phyloP scores from a whole-genome alignment of 192 early-diverging fungal genomes.

The Lobosporangium transversale region DNA sequence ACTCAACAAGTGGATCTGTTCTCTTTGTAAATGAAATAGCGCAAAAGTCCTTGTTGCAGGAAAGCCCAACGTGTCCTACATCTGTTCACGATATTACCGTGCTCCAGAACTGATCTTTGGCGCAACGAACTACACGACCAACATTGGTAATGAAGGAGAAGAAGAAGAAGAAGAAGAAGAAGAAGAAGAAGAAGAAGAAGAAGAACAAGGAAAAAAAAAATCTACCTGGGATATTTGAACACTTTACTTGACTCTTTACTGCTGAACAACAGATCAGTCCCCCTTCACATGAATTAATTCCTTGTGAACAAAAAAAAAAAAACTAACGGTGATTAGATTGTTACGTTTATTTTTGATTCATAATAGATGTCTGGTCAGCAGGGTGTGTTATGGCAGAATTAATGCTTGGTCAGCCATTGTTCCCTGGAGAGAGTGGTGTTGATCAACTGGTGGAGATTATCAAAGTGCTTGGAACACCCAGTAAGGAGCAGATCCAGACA shows the following conservation, averaged over 20 bases:
- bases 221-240: too few species aligned
- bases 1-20: too few species aligned
- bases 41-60: conserved; percentile 94
- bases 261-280: too few species aligned
- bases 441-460: conserved; percentile 99
- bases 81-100: conserved; percentile 97
- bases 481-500: conserved; percentile 92
- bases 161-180: not conserved
- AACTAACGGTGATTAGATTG: too few species aligned
- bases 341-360: too few species aligned
- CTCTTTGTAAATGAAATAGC: conserved; percentile 46
- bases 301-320: too few species aligned
- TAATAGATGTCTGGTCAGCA: conserved; percentile 93
- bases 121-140: conserved; percentile 91
- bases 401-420: conserved; percentile 92
- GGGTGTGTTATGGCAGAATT: conserved; percentile 98
- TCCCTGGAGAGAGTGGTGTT: conserved; percentile 96
- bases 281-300: too few species aligned
- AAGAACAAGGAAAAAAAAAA: too few species aligned
- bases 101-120: conserved; percentile 98
- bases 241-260: too few species aligned
- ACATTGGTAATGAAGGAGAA: conserved; percentile 59
- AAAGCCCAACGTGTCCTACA: conserved; percentile 98
- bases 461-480: conserved; percentile 98
- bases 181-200: not conserved